Evolutionary conservation across 805 yeast species (phyloP).

Genomic region (Starmerella stigmatis): DNA sequence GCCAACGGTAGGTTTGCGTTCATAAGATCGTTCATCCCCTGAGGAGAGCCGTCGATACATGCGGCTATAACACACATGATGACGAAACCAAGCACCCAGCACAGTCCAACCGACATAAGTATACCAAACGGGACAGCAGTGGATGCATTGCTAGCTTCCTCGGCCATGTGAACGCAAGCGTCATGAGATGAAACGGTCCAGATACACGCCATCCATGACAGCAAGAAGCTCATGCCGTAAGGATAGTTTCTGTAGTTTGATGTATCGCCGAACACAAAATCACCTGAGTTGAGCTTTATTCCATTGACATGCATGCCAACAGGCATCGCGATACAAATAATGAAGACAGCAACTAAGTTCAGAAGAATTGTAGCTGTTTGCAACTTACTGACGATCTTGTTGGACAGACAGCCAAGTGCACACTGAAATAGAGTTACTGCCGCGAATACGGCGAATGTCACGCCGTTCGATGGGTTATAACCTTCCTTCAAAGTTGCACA

Average conservation of each 20-base stretch:
- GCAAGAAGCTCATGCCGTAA: constrained; percentile 45
- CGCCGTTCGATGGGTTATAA: constrained; percentile 45
- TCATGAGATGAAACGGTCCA: constrained; percentile 73
- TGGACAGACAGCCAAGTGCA: constrained; percentile 44
- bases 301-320: constrained; percentile 35
- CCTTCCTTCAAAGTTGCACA: constrained; percentile 34
- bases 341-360: constrained; percentile 42
- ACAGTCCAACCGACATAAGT: constrained; percentile 45
- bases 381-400: constrained; percentile 45
- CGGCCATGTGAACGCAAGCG: constrained; percentile 62
- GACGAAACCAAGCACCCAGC: constrained; percentile 50
- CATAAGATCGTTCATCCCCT: constrained; percentile 36
- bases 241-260: constrained; percentile 47
- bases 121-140: constrained; percentile 58
- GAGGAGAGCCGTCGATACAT: constrained; percentile 35
- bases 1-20: constrained; percentile 54
- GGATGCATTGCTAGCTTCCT: constrained; percentile 55
- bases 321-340: constrained; percentile 56
- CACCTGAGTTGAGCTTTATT: constrained; percentile 38
- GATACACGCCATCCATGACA: constrained; percentile 53
- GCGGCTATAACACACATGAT: constrained; percentile 46
- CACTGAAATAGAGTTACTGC: constrained; percentile 49
- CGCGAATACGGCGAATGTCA: constrained; percentile 53
- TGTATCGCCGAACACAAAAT: constrained; percentile 45
- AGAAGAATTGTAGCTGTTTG: constrained; percentile 50